Base-by-base conservation (phyloP, 306 rosid species). In the Acmispon strigosus region DNA sequence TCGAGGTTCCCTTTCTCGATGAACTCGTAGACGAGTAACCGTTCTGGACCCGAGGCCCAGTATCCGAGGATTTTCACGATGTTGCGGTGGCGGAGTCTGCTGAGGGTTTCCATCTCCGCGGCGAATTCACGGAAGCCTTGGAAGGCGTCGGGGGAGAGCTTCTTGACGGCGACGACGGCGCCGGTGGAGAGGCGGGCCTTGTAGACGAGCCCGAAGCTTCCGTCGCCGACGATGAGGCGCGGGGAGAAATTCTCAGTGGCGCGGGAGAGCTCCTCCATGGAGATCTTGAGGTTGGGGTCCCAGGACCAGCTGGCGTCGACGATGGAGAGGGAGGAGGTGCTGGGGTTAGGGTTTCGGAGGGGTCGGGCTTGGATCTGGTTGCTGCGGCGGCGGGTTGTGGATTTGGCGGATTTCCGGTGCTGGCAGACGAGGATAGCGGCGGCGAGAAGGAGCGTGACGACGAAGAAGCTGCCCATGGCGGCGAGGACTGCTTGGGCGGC, bases 111-210 rank as follows among this genome's bases (percentile, higher is more conserved):
- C 97, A 93, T 84, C 83, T 93, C 98, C 13, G 98, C 98, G 18
- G 83, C 85, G 74, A 93, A 93, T 68, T 94, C 98, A 1, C 99
- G 94, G 54, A 87, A 89, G 4, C 99, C 99, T 72, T 94, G 99
- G 78, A 94, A 94, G 8, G 99, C 97, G 58, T 89, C 91, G 3
- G 76, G 96, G 34, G 88, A 85, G 14, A 90, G 97, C 73, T 86
- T 86, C 73, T 94, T 94, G 43, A 94, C 78, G 29, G 99, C 99
- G 67, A 90, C 99, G 9, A 54, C 8, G n/a, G 3, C 73, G 78
- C 92, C 96, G 81, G 57, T 73, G 70, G 90, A 58, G 80, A 94
- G 95, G 9, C 79, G 78, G 5, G 97, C 99, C 73, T 80, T 84
- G 85, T 90, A 94, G 57, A 94, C 99, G 42, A 89, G 79, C 56